phyloP scores from a whole-genome alignment of 73 alveolate genomes.

The Paramecium pentaurelia region DNA sequence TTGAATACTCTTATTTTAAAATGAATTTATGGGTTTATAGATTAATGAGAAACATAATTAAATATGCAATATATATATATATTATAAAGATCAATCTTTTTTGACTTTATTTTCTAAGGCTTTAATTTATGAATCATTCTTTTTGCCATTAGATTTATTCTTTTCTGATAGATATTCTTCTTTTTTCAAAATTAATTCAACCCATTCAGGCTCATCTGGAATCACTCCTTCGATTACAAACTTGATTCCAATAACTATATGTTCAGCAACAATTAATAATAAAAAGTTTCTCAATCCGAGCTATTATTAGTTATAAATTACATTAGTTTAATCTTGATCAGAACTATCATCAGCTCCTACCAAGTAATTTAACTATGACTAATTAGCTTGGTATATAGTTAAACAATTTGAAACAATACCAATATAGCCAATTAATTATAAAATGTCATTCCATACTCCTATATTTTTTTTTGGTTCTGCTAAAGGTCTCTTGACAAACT shows the following conservation, averaged over 20 bases:
- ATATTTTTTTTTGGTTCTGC: neutral
- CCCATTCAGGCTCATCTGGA: slow-evolving; percentile 8
- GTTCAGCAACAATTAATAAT: neutral
- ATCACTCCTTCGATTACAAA: neutral
- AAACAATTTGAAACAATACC: neutral
- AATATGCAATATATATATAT: neutral
- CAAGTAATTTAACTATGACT: neutral
- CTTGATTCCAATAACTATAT: neutral
- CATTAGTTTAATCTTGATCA: neutral
- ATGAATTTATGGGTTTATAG: too few species aligned
- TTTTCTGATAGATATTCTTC: neutral
- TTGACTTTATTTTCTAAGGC: neutral
- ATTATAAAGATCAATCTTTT: neutral
- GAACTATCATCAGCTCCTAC: neutral
- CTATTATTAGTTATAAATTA: neutral
- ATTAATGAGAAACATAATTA: neutral
- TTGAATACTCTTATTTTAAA: too few species aligned
- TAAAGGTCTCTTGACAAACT: neutral
- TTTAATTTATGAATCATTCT: neutral
- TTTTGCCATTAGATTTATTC: neutral
- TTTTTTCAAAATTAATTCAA: neutral
- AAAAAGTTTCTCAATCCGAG: neutral
- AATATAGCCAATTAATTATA: neutral
- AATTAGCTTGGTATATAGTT: neutral
- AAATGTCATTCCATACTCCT: slow-evolving; percentile 2